Conservation (phyloP, 2,329 filamentous ascomycete genomes). For the Fusarium sp. region DNA sequence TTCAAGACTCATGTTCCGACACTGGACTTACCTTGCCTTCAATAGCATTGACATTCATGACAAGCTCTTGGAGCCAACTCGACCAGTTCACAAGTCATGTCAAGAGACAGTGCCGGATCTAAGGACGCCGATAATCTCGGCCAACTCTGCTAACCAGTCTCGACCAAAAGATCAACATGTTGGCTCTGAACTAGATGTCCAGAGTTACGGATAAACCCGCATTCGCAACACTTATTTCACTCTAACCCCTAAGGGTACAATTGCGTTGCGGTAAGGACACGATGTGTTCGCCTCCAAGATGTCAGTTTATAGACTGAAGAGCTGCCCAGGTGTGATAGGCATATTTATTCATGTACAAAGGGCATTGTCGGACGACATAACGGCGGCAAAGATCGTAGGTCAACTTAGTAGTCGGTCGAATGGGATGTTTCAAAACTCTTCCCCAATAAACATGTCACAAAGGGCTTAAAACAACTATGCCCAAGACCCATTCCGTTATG, state of each 20-base stretch:
- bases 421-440: neutral
- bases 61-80: neutral
- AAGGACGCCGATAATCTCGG: neutral
- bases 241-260: neutral
- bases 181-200: neutral
- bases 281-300: neutral
- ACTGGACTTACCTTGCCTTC: neutral
- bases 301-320: neutral
- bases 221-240: neutral
- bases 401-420: neutral
- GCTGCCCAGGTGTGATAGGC: neutral
- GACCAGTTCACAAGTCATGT: conserved; percentile 5
- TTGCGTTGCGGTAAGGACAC: neutral
- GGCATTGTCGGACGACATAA: neutral
- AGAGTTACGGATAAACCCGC: neutral
- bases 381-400: neutral
- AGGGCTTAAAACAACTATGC: conserved; percentile 3
- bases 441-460: neutral
- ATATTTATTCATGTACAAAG: neutral
- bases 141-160: conserved; percentile 9
- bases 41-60: neutral
- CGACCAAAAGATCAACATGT: neutral
- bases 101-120: neutral
- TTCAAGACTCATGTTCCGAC: neutral
- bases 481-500: neutral